Base-by-base conservation (phyloP, 768 basidiomycete genomes). In the Erythrobasidium yunnanense region DNA sequence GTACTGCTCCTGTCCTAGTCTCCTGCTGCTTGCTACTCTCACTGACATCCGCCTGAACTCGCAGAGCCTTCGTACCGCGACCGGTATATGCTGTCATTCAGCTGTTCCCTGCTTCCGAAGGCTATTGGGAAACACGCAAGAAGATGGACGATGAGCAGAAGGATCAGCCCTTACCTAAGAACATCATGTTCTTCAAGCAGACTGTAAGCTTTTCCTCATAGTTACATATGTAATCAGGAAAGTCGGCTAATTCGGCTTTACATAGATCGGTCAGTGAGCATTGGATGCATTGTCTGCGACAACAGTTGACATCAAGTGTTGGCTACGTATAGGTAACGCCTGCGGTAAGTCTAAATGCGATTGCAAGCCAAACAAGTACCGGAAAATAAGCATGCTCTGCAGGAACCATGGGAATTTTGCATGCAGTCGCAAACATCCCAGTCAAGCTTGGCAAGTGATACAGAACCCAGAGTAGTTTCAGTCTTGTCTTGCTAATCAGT, bases 161-260 rank as follows among this genome's bases (percentile, higher is more conserved):
- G 27, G 75, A 74, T n/a, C 78, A 79, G 33, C 83, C 76, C 76
- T 79, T 66, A 77, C 75, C n/a, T 73, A 80, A 82, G 3, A 83
- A 82, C 0, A 77, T 92, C 2, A 78, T 91, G 71, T 93, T 84
- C 81, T 88, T 93, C 78, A 90, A 89, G 75, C 90, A 93, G 75
- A 92, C 60, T 17, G 56, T 58, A 25, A 46, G 56, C 34, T 8
- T 8, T 23, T 20, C 34, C 15, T n/a, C 18, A 4, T 6, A 6
- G 17, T 7, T 47, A 8, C 38, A n/a, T 11, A 11, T 7, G 38
- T 8, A 2, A 47, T 8, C 27, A 4, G 34, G 22, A 34, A 5
- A 18, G 5, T 47, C 23, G 7, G 27, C 38, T 46, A 4, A 7
- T 3, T 18, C 56, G 4, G 30, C 23, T 5, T 33, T 15, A 42